Conservation (phyloP, 495 filamentous ascomycete species). For the Aspergillus nanangensis region DNA sequence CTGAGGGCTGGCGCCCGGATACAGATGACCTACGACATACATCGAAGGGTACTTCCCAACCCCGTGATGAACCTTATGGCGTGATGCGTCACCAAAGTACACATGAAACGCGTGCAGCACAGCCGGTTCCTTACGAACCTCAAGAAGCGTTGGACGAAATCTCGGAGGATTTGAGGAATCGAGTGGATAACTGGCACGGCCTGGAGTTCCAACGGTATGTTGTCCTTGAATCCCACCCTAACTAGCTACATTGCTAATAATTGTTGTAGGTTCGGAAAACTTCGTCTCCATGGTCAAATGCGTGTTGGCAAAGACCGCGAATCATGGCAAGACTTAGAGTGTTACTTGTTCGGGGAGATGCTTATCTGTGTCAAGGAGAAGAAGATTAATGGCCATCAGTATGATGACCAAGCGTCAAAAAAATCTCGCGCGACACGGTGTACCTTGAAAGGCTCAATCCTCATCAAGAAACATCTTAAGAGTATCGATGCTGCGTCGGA, state of each 20-base stretch:
- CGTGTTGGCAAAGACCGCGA: conserved; percentile 94
- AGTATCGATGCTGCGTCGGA: conserved; percentile 75
- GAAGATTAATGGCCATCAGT: conserved; percentile 55
- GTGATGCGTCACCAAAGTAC: conserved; percentile 26
- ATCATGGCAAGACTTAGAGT: conserved; percentile 98
- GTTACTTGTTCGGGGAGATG: conserved; percentile 97
- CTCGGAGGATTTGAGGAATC: conserved; percentile 76
- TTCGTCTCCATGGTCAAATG: conserved; percentile 86
- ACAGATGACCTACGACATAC: conserved; percentile 73
- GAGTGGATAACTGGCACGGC: conserved; percentile 98
- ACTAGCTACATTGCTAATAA: conserved; percentile 11
- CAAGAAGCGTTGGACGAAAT: conserved; percentile 73
- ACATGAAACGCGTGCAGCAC: conserved; percentile 17
- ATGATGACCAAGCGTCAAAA: conserved; percentile 48
- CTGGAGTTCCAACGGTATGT: conserved; percentile 84
- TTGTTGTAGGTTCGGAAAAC: conserved; percentile 74
- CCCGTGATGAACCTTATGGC: conserved; percentile 38
- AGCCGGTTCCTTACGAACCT: conserved; percentile 39
- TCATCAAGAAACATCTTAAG: conserved; percentile 97
- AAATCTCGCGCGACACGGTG: conserved; percentile 68
- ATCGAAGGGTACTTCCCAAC: conserved; percentile 51
- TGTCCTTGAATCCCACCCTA: conserved; percentile 3
- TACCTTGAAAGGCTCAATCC: conserved; percentile 93
- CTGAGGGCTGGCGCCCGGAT: conserved; percentile 84
- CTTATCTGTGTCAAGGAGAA: conserved; percentile 99